phyloP scores from a whole-genome alignment of 1,139 yeast genomes.

The Komagataea norvegica region DNA sequence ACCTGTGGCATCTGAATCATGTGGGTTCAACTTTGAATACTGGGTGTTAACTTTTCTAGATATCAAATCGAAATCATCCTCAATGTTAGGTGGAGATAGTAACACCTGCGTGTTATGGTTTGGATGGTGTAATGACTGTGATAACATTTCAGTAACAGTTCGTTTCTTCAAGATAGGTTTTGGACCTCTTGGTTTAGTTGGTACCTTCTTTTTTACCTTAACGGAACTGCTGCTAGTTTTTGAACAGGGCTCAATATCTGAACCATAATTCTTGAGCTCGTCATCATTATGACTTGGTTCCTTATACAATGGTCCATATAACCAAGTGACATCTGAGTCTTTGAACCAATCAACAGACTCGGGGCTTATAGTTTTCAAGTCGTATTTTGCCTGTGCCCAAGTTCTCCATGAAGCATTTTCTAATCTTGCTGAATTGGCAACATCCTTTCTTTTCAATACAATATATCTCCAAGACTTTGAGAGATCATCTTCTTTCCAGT shows the following conservation, averaged over 20 bases:
- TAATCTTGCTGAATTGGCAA: slow-evolving; percentile 58
- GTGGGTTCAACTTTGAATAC: slow-evolving; percentile 12
- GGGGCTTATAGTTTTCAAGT: slow-evolving; percentile 65
- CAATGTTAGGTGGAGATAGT: slow-evolving; percentile 40
- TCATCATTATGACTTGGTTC: slow-evolving; percentile 42
- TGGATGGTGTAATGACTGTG: slow-evolving; percentile 27
- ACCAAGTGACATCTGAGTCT: slow-evolving; percentile 75
- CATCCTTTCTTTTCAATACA: slow-evolving; percentile 70
- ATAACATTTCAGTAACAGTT: slow-evolving; percentile 62
- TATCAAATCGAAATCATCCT: slow-evolving; percentile 50
- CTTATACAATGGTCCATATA: slow-evolving; percentile 62
- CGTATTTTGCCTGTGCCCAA: slow-evolving; percentile 74
- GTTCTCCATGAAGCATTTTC: slow-evolving; percentile 86
- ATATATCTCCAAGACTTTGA: slow-evolving; percentile 95
- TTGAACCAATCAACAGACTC: slow-evolving; percentile 75
- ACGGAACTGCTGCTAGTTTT: slow-evolving; percentile 25
- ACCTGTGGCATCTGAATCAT: not conserved
- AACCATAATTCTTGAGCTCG: slow-evolving; percentile 31
- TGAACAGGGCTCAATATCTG: slow-evolving; percentile 38
- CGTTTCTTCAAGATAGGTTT: slow-evolving; percentile 81
- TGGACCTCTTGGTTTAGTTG: slow-evolving; percentile 25
- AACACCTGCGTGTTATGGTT: not conserved
- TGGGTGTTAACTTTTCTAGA: slow-evolving; percentile 59
- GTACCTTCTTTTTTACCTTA: slow-evolving; percentile 15
- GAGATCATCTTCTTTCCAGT: slow-evolving; percentile 93